Conservation (phyloP, 495 filamentous ascomycete species). For the Lophiotrema nucula region DNA sequence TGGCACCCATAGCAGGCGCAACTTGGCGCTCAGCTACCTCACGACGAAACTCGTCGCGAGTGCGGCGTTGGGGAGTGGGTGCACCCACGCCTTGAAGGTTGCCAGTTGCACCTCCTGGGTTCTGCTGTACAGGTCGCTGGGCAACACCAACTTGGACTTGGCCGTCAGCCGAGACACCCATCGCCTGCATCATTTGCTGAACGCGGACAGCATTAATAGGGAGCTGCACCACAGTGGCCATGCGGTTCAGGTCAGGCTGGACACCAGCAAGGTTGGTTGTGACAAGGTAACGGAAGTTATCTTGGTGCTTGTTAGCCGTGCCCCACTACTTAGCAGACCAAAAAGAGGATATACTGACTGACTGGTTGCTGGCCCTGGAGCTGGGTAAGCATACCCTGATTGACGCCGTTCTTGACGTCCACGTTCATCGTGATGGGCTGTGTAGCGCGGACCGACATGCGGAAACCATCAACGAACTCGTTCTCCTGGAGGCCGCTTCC, state of each 20-base stretch:
- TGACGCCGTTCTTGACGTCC: constrained; percentile 33
- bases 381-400: constrained; percentile 25
- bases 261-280: constrained; percentile 34
- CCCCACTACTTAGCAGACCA: too few species aligned
- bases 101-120: constrained; percentile 34
- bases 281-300: constrained; percentile 36
- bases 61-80: constrained; percentile 9
- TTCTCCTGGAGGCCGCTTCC: constrained; percentile 37
- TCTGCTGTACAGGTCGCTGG: constrained; percentile 29
- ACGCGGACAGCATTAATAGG: constrained; percentile 26
- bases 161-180: constrained; percentile 25
- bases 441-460: constrained; percentile 29
- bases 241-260: constrained; percentile 27
- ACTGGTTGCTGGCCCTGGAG: constrained; percentile 12
- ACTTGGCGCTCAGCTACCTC: not conserved
- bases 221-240: constrained; percentile 36
- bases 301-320: not conserved
- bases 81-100: constrained; percentile 11
- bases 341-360: constrained; percentile 34
- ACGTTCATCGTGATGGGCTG: constrained; percentile 34
- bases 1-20: not conserved
- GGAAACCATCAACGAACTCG: constrained; percentile 36
- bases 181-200: constrained; percentile 27
- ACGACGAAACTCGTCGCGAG: constrained; percentile 1
- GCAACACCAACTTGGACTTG: constrained; percentile 26